Evolutionary conservation across 2,329 filamentous ascomycete genomes (phyloP).

Genomic region (Fusarium protoensiforme): DNA sequence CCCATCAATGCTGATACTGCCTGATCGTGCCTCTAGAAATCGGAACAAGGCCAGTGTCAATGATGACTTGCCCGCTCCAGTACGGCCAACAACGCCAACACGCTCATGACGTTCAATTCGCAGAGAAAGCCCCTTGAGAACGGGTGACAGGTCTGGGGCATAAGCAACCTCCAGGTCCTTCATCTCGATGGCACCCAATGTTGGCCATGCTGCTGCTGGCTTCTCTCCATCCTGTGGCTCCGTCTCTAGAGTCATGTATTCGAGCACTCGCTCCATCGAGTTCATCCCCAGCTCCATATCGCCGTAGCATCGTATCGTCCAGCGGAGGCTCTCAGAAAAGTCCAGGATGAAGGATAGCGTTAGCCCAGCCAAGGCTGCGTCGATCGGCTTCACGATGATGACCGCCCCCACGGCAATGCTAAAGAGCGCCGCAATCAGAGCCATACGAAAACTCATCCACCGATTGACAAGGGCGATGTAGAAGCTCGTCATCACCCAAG

Average conservation of each 20-base stretch:
- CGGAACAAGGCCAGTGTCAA: slow-evolving; percentile 80
- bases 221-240: slow-evolving; percentile 71
- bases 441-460: slow-evolving; percentile 80
- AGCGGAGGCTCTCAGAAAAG: slow-evolving; percentile 71
- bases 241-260: slow-evolving; percentile 75
- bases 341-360: slow-evolving; percentile 78
- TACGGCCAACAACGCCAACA: slow-evolving; percentile 79
- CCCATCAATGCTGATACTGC: slow-evolving; percentile 76
- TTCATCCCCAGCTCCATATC: slow-evolving; percentile 83
- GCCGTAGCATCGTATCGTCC: slow-evolving; percentile 73
- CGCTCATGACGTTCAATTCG: slow-evolving; percentile 72
- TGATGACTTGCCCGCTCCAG: slow-evolving; percentile 80
- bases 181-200: slow-evolving; percentile 76
- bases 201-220: slow-evolving; percentile 79
- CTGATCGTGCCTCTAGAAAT: slow-evolving; percentile 75
- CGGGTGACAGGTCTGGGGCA: slow-evolving; percentile 74
- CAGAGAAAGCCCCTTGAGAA: slow-evolving; percentile 76
- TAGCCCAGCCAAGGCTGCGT: slow-evolving; percentile 78
- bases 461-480: slow-evolving; percentile 77
- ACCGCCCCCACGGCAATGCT: slow-evolving; percentile 70
- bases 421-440: slow-evolving; percentile 74
- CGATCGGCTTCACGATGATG: slow-evolving; percentile 71
- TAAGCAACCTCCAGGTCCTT: slow-evolving; percentile 77
- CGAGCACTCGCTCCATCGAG: slow-evolving; percentile 78
- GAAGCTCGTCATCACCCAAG: slow-evolving; percentile 73